Evolutionary conservation across 495 filamentous ascomycete genomes (phyloP).

Genomic region (Podospora bellae-mahoneyi): DNA sequence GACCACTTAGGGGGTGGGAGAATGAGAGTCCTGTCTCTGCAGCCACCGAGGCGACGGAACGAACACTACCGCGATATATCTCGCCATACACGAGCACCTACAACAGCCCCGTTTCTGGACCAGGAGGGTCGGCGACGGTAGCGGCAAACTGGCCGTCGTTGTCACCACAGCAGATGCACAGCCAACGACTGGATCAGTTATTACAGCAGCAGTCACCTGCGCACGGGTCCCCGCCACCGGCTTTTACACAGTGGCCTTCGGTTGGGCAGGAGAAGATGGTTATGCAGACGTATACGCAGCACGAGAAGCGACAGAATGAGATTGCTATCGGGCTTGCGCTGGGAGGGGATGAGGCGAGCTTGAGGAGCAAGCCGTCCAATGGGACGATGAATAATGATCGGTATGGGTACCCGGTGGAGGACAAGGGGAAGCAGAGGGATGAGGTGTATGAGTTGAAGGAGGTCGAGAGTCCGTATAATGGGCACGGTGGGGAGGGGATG

Average conservation of each 20-base stretch:
- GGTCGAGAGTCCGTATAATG: conserved; percentile 32
- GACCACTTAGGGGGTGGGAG: conserved; percentile 44
- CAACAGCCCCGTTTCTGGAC: conserved; percentile 45
- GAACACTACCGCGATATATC: conserved; percentile 45
- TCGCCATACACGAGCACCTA: conserved; percentile 47
- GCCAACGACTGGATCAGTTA: conserved; percentile 26
- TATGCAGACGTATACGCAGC: conserved; percentile 29
- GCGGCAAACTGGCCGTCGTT: conserved; percentile 30
- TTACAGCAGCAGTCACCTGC: conserved; percentile 19
- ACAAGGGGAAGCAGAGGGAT: conserved; percentile 35
- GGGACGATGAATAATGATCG: conserved; percentile 20
- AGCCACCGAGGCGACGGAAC: conserved; percentile 28
- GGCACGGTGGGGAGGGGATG: conserved; percentile 2
- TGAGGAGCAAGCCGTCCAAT: conserved; percentile 29
- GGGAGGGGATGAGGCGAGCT: conserved; percentile 32
- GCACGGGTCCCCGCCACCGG: conserved; percentile 27
- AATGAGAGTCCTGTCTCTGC: conserved; percentile 45
- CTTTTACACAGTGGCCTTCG: conserved; percentile 34
- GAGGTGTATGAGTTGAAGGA: conserved; percentile 34
- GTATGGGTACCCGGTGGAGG: conserved; percentile 19
- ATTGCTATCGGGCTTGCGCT: conserved; percentile 38
- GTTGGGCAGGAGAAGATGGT: conserved; percentile 28
- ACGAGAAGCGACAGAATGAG: conserved; percentile 28
- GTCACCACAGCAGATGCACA: conserved; percentile 11
- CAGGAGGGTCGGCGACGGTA: conserved; percentile 29